A percentile compares a stretch with the other conserved stretches of the same genome.
These are phyloP conservation scores for Talaromyces atroroseus DNA, from an alignment of 2,329 filamentous ascomycete species.

Conservation along the genomic window DNA sequence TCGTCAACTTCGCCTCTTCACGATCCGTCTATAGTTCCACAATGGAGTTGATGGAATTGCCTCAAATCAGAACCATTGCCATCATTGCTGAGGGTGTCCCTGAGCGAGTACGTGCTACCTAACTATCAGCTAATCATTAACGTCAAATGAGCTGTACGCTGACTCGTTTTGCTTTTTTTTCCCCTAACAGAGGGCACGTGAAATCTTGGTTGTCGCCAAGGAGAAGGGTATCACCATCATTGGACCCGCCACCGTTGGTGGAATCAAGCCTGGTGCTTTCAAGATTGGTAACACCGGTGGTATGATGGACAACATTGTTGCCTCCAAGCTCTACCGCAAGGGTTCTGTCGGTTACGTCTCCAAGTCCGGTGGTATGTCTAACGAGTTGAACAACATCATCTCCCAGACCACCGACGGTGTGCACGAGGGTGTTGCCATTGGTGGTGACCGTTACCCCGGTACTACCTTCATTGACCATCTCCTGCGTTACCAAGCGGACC, in stretches of 20 bases:
- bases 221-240: slow-evolving; percentile 99
- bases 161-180: not conserved
- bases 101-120: slow-evolving; percentile 65
- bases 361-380: slow-evolving; percentile 99
- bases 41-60: slow-evolving; percentile 95
- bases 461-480: slow-evolving; percentile 99
- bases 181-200: slow-evolving; percentile 78
- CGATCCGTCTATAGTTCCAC: slow-evolving; percentile 98
- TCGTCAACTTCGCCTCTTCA: slow-evolving; percentile 99
- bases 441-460: slow-evolving; percentile 96
- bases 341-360: slow-evolving; percentile 98
- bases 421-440: slow-evolving; percentile 98
- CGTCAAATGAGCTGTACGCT: not conserved
- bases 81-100: slow-evolving; percentile 99
- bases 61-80: slow-evolving; percentile 97
- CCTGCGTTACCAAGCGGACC: slow-evolving; percentile 91
- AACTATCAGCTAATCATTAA: not conserved
- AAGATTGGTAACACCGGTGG: slow-evolving; percentile 99
- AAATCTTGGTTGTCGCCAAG: slow-evolving; percentile 92
- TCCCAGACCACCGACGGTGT: slow-evolving; percentile 95
- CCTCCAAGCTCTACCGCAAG: slow-evolving; percentile 99
- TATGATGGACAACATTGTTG: slow-evolving; percentile 99
- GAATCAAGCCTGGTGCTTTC: slow-evolving; percentile 98
- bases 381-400: slow-evolving; percentile 99
- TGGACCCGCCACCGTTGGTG: slow-evolving; percentile 94